Evolutionary conservation across 2,329 filamentous ascomycete species (phyloP), one percentile per base, ranked within the genome.

Genomic region (Diplodia seriata): DNA sequence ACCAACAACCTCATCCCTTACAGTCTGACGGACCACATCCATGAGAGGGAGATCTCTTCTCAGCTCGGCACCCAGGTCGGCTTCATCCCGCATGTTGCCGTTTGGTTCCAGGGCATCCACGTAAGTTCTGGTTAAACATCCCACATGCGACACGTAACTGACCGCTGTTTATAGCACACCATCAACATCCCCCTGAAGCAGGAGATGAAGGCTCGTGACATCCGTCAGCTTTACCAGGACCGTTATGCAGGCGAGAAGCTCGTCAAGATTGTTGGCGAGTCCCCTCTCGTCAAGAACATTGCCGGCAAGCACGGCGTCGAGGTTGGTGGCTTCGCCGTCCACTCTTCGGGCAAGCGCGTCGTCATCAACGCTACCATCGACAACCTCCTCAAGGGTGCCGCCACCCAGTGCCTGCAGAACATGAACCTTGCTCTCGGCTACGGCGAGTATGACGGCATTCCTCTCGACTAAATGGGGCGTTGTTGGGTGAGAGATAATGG

Each of bases 291-390:
- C 68, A 96, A 93, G 82, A 84, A 89, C 73, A 97, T 97, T 74
- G 87, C 87, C 73, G 89, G 91, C 71, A 92, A 90, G 82, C 94
- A 98, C 77, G 91, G 92, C 26, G 90, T 97, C 4, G 94, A 98
- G 82, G 93, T 99, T 79, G 95, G 95, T 69, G 94, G 92, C 0
- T 98, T 98, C 75, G 93, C 92, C n/a, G 93, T 97, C 49, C 91
- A 97, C 81, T 92, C 87, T 73, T 89, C 87, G 26, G 94, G 94
- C 68, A 95, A 93, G 86, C 87, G 95, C 63, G 94, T 96, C 0
- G 94, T 98, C n/a, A 87, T 98, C 70, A 96, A 94, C 76, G 92
- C 91, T 20, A 97, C 92, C 2, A 97, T 97, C 75, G 94, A 97
- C 81, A 97, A 97, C 81, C 82, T 97, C 72, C 85, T 95, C 74